Evolutionary conservation across 2,329 filamentous ascomycete species (phyloP), one percentile per base, ranked within the genome.

Genomic region (Kalmusia sp.): DNA sequence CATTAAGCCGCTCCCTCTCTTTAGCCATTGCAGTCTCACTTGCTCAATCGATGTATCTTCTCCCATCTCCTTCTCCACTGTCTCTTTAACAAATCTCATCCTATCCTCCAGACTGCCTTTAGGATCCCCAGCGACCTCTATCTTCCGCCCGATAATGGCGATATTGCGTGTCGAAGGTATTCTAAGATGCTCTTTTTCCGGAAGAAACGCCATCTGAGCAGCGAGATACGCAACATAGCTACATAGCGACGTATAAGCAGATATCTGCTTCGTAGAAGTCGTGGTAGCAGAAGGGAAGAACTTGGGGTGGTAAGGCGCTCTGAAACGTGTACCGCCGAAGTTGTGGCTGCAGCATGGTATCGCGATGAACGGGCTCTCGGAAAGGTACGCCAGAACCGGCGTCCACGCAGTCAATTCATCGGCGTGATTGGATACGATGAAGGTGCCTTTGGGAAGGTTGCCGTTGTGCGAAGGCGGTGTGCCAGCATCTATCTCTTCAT

Each of bases 321-420:
- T 87, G 70, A 89, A 95, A 54, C 79, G 74, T 2, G 85, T 84
- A 1, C 95, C 95, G 0, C 87, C 86, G 2, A 99, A 85, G 53
- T 89, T 84, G 76, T 98, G 92, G 59, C 91, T 96, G 77, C 95
- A 99, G 78, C 95, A 99, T 1, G 95, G 95, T 38, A 99, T 96
- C 63, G 91, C 90, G 57, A 99, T 86, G 73, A 97, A 99, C 0
- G 92, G 89, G 9, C 89, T 89, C 2, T 84, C 77, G 0, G 89
- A 92, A 1, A 92, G 78, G 6, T 86, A 84, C 1, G 91, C 93
- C 34, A 99, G 84, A 15, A 98, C 83, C 0, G 95, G 95, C 0
- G 95, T 98, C 95, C 95, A 99, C 0, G 91, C 86, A 0, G 95
- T 99, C 12, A 99, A 83, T 76, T 99, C 93, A 70, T 99, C 95